phyloP scores from a whole-genome alignment of 768 basidiomycete genomes.

The Tephrocybe sp. region DNA sequence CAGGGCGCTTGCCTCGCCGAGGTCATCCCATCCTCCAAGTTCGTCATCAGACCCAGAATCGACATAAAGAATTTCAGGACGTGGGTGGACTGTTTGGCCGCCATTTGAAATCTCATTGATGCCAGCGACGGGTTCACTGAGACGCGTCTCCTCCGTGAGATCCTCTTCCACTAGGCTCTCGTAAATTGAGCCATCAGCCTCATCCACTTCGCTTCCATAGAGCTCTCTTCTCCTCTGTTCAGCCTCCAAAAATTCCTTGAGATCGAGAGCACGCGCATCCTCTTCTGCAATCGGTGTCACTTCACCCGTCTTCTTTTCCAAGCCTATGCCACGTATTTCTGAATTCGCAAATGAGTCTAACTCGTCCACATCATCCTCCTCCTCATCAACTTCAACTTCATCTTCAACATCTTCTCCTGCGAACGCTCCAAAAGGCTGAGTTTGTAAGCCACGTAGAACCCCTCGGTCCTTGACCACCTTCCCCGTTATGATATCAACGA shows the following conservation, averaged over 20 bases:
- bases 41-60: slow-evolving; percentile 28
- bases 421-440: slow-evolving; percentile 54
- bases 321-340: slow-evolving; percentile 28
- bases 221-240: slow-evolving; percentile 53
- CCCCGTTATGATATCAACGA: slow-evolving; percentile 65
- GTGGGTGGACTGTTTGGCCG: background rate
- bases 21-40: slow-evolving; percentile 39
- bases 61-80: slow-evolving; percentile 6
- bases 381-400: slow-evolving; percentile 43
- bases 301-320: slow-evolving; percentile 23
- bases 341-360: slow-evolving; percentile 49
- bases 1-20: slow-evolving; percentile 41
- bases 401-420: slow-evolving; percentile 33
- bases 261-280: slow-evolving; percentile 55
- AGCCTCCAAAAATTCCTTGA: slow-evolving; percentile 66
- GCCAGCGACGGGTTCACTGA: background rate
- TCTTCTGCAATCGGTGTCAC: slow-evolving; percentile 44
- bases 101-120: background rate
- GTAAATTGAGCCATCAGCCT: slow-evolving; percentile 25
- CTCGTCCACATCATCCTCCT: slow-evolving; percentile 61
- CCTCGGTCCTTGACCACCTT: slow-evolving; percentile 72
- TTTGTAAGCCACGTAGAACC: slow-evolving; percentile 47
- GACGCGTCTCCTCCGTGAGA: slow-evolving; percentile 8
- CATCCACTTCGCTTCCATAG: slow-evolving; percentile 48
- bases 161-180: slow-evolving; percentile 17